Evolutionary conservation across 2,329 filamentous ascomycete genomes (phyloP), one percentile per base, ranked within the genome.

Genomic region (Sclerotinia nivalis): DNA sequence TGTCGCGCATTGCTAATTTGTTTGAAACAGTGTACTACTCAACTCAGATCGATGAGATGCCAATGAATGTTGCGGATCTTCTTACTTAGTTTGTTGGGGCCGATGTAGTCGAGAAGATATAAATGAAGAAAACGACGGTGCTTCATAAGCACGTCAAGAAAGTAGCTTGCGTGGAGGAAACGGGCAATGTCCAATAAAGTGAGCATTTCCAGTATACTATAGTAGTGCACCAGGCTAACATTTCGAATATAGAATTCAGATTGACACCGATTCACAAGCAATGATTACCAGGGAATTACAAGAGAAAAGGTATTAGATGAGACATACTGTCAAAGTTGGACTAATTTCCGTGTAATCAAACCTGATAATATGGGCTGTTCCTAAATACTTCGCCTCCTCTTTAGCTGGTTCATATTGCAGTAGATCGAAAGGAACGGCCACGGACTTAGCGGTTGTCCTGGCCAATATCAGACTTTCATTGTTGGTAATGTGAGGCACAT

Each of bases 31-130:
- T 92, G 73, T 92, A 91, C 80, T 91, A 91, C 81, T 91, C 89
- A 31, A 92, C 90, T 50, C 90, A 93, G 81, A 92, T 93, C 75
- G 90, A 93, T 76, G 90, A 93, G 82, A 93, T 93, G 90, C 90
- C 90, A 49, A 92, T 92, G 90, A 93, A 93, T 76, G 88, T 87
- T 82, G 82, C 80, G 75, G 80, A 79, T 75, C 75, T 80, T 34
- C 73, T 76, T 62, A 68, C 76, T 50, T 80, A 76, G 65, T 60
- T 66, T 22, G 37, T 56, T 69, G 22, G 22, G 28, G 13, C 6
- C 22, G 31, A 58, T 70, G 12, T 34, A 45, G 58, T 54, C 15
- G 40, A 55, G 31, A n/a, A 10, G 52, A 28, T 9, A 62, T 20
- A 18, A 64, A 58, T 49, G 28, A 65, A 54, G 50, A 54, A 54